Percentiles rank a stretch among this genome's conserved stretches.
Conservation (phyloP, 441 rosid genomes). For the Gossypium gossypioides region DNA sequence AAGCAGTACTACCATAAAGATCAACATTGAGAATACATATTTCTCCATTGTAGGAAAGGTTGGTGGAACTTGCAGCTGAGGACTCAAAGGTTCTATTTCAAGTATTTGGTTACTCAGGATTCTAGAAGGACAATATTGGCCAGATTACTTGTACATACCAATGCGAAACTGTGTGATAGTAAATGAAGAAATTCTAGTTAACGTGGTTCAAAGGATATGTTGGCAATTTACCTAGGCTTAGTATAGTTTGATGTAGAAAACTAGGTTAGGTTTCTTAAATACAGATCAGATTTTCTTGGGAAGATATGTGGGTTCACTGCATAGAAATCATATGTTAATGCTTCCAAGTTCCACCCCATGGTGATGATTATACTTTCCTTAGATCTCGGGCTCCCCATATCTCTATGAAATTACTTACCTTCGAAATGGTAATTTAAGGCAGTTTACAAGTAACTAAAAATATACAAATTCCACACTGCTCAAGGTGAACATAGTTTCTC, state of each 20-base stretch:
- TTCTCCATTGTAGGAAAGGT: conserved; percentile 13
- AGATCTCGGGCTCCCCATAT: not conserved
- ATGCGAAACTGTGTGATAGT: not conserved
- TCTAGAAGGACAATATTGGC: not conserved
- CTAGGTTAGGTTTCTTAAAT: not conserved
- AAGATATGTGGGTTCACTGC: not conserved
- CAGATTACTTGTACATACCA: not conserved
- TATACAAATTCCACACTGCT: too few relatives aligned
- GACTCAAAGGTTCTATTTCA: not conserved
- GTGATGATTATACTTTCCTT: not conserved
- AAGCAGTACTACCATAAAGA: not conserved
- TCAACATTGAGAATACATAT: not conserved
- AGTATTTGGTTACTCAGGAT: not conserved
- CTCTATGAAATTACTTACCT: not conserved
- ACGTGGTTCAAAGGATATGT: not conserved
- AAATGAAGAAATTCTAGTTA: not conserved
- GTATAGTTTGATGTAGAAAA: not conserved
- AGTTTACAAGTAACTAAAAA: too few relatives aligned
- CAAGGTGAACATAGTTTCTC: too few relatives aligned
- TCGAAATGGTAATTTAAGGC: not conserved
- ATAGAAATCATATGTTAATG: conserved; percentile 1
- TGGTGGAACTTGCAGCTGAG: not conserved
- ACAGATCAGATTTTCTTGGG: not conserved
- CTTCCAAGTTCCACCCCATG: not conserved
- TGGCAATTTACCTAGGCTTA: not conserved